Base-by-base conservation (phyloP, 139 green algal species). In the Asterochloris sp. region DNA sequence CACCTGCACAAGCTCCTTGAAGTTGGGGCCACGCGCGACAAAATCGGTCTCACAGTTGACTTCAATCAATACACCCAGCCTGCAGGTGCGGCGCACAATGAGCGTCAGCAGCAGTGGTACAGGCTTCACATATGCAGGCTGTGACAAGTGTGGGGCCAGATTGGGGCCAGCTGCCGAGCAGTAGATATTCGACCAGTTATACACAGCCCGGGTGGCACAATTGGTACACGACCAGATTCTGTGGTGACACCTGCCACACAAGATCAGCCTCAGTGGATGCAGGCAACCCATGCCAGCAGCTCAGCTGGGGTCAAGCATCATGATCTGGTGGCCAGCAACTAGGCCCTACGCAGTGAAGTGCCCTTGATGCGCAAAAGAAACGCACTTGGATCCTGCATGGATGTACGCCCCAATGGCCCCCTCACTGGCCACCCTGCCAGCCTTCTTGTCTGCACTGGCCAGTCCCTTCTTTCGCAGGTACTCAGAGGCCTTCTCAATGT, bases 41-140 rank as follows among this genome's bases (percentile, higher is more conserved):
- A 99, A 99, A 89, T 99, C 96, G 19, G 97, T 99, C 90, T 99
- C 97, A 89, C 97, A 99, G 94, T 99, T 99, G 13, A 98, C 90
- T 79, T 93, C 89, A 17, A 92, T 78, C 82, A 98, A 78, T 67
- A 97, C 92, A 21, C 95, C 95, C 76, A 97, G 89, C 77, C 91
- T 87, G 83, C 80, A 78, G 6, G 1, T n/a, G n/a, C 29, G 69
- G 23, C 47, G 76, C 23, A 66, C 4, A 54, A 6, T 54, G 38
- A 54, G 2, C 6, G 38, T 54, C 38, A 54, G 38, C 38, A 54
- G 38, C 38, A 54, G 38, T 54, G 4, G 38, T 54, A 2, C 38
- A 54, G 38, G 6, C 38, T 54, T 54, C 38, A 54, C 38, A 54
- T 2, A 6, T 54, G 38, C 38, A 54, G 38, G 38, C 38, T 54